Conservation (phyloP, 208 protist genomes). For the Trypanosoma cruzi region DNA sequence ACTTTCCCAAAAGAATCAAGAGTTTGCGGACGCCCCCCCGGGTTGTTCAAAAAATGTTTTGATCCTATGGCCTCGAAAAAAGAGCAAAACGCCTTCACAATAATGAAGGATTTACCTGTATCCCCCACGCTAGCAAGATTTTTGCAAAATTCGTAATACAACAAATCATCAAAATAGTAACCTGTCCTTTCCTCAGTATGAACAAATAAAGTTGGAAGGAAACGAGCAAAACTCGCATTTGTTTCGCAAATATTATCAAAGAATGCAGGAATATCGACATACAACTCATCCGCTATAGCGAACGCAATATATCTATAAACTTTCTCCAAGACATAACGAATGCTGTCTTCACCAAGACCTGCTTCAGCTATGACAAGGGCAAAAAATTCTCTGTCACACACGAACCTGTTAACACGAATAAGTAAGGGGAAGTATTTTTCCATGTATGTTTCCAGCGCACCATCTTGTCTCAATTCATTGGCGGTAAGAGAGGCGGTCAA, state of each 20-base stretch:
- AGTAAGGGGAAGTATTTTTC: conserved; percentile 42
- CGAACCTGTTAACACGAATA: conserved; percentile 51
- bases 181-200: conserved; percentile 3
- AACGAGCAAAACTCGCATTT: conserved; percentile 43
- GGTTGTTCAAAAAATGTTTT: conserved; percentile 46
- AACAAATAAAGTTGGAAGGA: conserved; percentile 23
- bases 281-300: conserved; percentile 59
- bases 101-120: conserved; percentile 53
- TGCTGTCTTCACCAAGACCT: conserved; percentile 16
- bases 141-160: conserved; percentile 69
- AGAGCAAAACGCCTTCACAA: conserved; percentile 58
- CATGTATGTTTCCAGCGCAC: conserved; percentile 39
- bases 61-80: conserved; percentile 59
- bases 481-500: conserved; percentile 49
- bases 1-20: conserved; percentile 22
- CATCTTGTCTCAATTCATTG: conserved; percentile 41
- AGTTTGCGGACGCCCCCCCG: background rate
- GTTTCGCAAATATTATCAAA: conserved; percentile 80
- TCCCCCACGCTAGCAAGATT: conserved; percentile 50
- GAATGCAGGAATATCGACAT: conserved; percentile 79
- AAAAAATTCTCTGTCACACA: conserved; percentile 62
- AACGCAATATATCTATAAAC: conserved; percentile 44
- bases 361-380: conserved; percentile 36
- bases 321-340: conserved; percentile 37
- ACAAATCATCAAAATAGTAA: conserved; percentile 46